phyloP scores from a whole-genome alignment of 371 early-diverging fungal species.

The Rhizomucor miehei region DNA sequence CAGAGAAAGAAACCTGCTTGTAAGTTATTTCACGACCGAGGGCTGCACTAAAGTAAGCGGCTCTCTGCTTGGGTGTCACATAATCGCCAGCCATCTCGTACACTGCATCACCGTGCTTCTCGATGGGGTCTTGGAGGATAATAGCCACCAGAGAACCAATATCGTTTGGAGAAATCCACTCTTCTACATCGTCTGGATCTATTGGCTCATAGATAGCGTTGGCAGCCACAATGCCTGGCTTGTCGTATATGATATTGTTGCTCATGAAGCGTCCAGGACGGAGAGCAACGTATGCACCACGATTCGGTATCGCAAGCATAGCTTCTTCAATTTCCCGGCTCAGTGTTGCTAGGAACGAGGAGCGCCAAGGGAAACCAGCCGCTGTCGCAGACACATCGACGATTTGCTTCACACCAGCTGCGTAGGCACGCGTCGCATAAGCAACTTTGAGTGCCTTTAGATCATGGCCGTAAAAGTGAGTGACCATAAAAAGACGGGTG shows the following conservation, averaged over 20 bases:
- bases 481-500: conserved; percentile 25
- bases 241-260: conserved; percentile 1
- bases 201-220: background rate
- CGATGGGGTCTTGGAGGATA: conserved; percentile 12
- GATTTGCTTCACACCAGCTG: conserved; percentile 31
- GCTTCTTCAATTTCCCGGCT: conserved; percentile 23
- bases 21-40: conserved; percentile 17
- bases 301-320: conserved; percentile 20
- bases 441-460: background rate
- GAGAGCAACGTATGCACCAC: conserved; percentile 15
- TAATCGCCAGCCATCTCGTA: conserved; percentile 12
- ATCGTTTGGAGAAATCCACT: conserved; percentile 15
- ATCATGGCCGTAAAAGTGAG: background rate
- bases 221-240: background rate
- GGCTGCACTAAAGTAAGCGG: conserved; percentile 4
- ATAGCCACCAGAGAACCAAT: conserved; percentile 11
- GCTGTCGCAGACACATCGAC: conserved; percentile 25
- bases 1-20: background rate
- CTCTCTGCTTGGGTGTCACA: conserved; percentile 8
- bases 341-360: conserved; percentile 8
- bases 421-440: conserved; percentile 19
- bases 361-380: conserved; percentile 21
- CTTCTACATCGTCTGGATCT: conserved; percentile 4
- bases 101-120: conserved; percentile 16
- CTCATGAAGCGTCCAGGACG: conserved; percentile 17